Conservation (phyloP, 768 basidiomycete genomes). For the Fibroporia radiculosa region DNA sequence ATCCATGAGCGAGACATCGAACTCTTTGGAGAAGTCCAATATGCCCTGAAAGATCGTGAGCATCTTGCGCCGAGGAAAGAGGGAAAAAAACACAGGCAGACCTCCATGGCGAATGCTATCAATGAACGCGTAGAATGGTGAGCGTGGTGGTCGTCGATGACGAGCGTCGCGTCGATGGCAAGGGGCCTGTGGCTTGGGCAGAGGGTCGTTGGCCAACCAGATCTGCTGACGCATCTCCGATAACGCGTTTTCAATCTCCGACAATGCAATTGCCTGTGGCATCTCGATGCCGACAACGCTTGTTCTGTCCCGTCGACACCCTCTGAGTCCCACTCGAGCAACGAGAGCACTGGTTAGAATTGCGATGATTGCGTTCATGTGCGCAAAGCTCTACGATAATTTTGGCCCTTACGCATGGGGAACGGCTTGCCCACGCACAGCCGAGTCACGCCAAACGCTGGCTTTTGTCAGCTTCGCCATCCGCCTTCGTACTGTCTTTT, state of each 20-base stretch:
- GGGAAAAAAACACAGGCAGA: slow-evolving; percentile 10
- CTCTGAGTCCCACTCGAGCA: too few relatives aligned
- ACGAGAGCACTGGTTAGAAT: too few relatives aligned
- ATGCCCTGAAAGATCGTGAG: slow-evolving; percentile 47
- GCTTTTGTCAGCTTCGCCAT: too few relatives aligned
- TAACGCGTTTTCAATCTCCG: slow-evolving; percentile 1
- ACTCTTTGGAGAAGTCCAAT: slow-evolving; percentile 89
- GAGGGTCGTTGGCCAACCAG: slow-evolving; percentile 18
- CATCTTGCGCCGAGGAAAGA: background rate
- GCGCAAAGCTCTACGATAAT: too few relatives aligned
- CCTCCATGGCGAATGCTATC: slow-evolving; percentile 31
- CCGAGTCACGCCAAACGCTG: too few relatives aligned
- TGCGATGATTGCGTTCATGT: too few relatives aligned
- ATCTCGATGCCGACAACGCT: too few relatives aligned
- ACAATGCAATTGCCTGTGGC: background rate
- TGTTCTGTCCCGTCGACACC: too few relatives aligned
- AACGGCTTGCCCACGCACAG: too few relatives aligned
- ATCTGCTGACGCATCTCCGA: background rate
- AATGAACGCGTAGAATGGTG: slow-evolving; percentile 13
- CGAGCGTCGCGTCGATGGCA: slow-evolving; percentile 15
- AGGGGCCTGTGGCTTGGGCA: slow-evolving; percentile 22
- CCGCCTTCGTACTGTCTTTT: too few relatives aligned
- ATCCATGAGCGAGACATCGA: slow-evolving; percentile 90
- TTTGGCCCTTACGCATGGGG: too few relatives aligned
- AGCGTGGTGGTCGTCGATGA: slow-evolving; percentile 18